phyloP scores from a whole-genome alignment of 208 protist species.

The Vickermania ingenoplastis region DNA sequence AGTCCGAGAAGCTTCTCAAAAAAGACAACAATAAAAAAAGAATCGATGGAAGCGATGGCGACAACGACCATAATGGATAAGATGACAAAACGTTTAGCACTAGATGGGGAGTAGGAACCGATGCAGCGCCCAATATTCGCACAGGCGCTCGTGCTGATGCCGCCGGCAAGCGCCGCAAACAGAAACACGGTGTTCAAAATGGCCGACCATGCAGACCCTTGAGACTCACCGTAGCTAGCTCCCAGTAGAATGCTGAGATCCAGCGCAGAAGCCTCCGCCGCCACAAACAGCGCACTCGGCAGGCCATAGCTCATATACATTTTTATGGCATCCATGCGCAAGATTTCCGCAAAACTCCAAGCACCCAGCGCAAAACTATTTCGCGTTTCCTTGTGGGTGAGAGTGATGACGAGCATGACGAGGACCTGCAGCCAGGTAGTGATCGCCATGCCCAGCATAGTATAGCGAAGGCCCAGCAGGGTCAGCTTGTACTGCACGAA shows the following conservation, averaged over 20 bases:
- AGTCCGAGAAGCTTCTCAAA: constrained; percentile 10
- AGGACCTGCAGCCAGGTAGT: constrained; percentile 67
- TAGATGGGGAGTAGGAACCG: constrained; percentile 39
- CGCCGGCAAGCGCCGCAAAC: constrained; percentile 57
- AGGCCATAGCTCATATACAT: constrained; percentile 66
- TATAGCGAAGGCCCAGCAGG: constrained; percentile 65
- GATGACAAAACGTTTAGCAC: constrained; percentile 51
- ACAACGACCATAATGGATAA: constrained; percentile 10
- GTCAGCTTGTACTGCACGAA: constrained; percentile 60
- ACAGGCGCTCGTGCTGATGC: constrained; percentile 65
- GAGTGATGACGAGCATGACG: constrained; percentile 44
- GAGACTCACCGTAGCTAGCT: constrained; percentile 39
- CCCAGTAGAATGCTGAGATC: constrained; percentile 66
- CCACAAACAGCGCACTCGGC: constrained; percentile 79
- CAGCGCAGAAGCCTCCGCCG: constrained; percentile 74
- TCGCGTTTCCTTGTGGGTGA: constrained; percentile 54
- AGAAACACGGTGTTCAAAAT: constrained; percentile 79
- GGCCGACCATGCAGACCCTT: constrained; percentile 68
- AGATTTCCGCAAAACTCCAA: constrained; percentile 41
- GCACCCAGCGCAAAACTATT: constrained; percentile 38
- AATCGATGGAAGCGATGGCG: not conserved
- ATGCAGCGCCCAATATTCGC: constrained; percentile 71
- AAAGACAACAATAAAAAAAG: constrained; percentile 5
- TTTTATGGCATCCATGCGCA: constrained; percentile 53
- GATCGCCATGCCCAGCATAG: constrained; percentile 81